These are phyloP conservation scores for Aureobasidium sp. DNA, from an alignment of 2,329 filamentous ascomycete species.

Conservation along the genomic window DNA sequence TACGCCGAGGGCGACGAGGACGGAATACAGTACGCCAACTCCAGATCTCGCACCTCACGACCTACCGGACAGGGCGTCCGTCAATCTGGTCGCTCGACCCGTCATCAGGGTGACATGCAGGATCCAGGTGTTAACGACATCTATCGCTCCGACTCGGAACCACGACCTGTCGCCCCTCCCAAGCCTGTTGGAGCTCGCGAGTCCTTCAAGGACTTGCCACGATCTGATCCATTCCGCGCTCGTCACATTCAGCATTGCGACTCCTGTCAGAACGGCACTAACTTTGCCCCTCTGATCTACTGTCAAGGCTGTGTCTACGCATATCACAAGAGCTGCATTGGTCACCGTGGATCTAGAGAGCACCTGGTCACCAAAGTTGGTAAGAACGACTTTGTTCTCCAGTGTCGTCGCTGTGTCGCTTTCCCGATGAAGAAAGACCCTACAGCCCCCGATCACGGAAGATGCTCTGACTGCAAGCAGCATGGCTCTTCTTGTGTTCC, in stretches of 20 bases:
- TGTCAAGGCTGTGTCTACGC: constrained; percentile 86
- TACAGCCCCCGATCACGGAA: constrained; percentile 61
- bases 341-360: constrained; percentile 65
- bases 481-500: constrained; percentile 64
- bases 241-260: constrained; percentile 68
- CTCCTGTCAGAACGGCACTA: constrained; percentile 56
- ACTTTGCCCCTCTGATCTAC: constrained; percentile 66
- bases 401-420: constrained; percentile 81
- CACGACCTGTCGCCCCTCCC: constrained; percentile 35
- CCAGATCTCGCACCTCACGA: constrained; percentile 14
- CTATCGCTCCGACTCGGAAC: constrained; percentile 39
- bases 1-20: constrained; percentile 17
- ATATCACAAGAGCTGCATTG: constrained; percentile 79
- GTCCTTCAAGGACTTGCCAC: constrained; percentile 57
- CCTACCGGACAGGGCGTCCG: constrained; percentile 25
- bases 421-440: constrained; percentile 60
- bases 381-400: constrained; percentile 71
- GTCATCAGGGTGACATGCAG: constrained; percentile 42
- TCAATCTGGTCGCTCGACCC: constrained; percentile 40
- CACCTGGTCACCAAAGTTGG: constrained; percentile 83
- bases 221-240: constrained; percentile 59
- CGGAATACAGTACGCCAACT: constrained; percentile 14
- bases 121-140: constrained; percentile 55
- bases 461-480: constrained; percentile 63
- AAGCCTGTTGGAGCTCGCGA: constrained; percentile 62